Conservation (phyloP, 345 rosid species). For the Viola odorata region DNA sequence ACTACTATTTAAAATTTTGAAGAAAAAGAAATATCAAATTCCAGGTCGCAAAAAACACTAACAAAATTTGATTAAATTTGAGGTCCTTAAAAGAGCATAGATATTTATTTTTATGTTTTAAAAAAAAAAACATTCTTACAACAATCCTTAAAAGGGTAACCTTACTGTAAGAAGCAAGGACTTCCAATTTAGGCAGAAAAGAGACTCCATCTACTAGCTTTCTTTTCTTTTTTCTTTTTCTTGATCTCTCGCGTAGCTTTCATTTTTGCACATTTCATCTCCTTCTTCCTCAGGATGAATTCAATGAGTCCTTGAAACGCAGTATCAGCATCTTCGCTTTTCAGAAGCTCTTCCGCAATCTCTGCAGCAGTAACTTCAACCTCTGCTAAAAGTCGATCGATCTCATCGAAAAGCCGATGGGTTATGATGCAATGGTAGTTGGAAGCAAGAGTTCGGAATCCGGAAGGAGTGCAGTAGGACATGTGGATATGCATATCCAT, state of each 20-base stretch:
- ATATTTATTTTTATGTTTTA: too few species aligned
- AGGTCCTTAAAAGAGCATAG: too few species aligned
- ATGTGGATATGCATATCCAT: neutral
- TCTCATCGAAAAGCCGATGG: neutral
- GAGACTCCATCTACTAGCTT: too few species aligned
- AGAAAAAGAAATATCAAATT: too few species aligned
- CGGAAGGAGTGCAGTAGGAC: constrained; percentile 15
- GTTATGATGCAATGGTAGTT: constrained; percentile 1
- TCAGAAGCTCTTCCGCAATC: constrained; percentile 15
- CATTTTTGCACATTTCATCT: neutral
- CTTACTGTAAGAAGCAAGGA: too few species aligned
- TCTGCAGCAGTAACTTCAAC: constrained; percentile 15
- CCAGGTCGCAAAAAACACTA: too few species aligned
- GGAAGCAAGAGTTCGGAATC: constrained; percentile 13
- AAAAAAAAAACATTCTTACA: too few species aligned
- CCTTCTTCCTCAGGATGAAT: constrained; percentile 8
- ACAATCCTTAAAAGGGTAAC: too few species aligned
- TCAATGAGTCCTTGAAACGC: constrained; percentile 18
- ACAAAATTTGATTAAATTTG: too few species aligned
- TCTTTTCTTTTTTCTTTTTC: too few species aligned
- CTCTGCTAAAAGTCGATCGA: neutral
- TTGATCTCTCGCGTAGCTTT: neutral
- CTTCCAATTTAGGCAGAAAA: too few species aligned
- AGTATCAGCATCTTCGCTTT: constrained; percentile 12
- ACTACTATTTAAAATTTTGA: too few species aligned